phyloP scores from a whole-genome alignment of 139 green algal genomes.

The Edaphochlamys debaryana region DNA sequence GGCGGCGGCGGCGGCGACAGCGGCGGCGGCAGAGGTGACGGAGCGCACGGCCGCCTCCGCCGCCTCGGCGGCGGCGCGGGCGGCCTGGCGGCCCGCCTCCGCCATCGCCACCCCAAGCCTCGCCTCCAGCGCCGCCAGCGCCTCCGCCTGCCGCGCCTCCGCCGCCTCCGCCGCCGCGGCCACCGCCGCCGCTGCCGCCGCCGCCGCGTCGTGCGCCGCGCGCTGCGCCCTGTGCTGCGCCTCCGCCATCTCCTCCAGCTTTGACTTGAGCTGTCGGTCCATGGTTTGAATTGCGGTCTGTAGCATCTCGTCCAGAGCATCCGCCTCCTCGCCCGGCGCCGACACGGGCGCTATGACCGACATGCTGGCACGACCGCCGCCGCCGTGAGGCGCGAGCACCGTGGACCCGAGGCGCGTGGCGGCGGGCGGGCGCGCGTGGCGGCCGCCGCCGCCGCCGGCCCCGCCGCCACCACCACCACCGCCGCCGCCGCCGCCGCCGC shows the following conservation, averaged over 20 bases:
- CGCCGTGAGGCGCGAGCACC: background rate
- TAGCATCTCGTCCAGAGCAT: background rate
- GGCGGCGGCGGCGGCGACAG: background rate
- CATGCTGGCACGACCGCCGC: background rate
- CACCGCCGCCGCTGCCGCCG: too few species aligned
- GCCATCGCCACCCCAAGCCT: too few species aligned
- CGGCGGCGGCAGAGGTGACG: background rate
- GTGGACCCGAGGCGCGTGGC: too few species aligned
- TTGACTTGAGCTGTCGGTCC: background rate
- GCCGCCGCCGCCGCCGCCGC: background rate
- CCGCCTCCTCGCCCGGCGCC: background rate
- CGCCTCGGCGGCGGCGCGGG: background rate
- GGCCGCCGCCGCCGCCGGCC: background rate
- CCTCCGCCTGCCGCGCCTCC: background rate
- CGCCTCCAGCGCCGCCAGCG: background rate
- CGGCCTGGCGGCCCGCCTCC: background rate
- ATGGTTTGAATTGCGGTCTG: background rate
- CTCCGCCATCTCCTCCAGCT: background rate
- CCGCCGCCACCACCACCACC: background rate
- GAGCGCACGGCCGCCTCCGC: background rate
- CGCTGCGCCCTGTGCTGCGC: background rate
- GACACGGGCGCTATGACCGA: background rate
- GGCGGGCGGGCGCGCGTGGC: too few species aligned
- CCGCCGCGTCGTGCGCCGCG: too few species aligned
- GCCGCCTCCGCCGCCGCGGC: slow-evolving; percentile 11